These are phyloP conservation scores for Prunus salicina DNA, from an alignment of 306 rosid genomes.

Conservation along the genomic window DNA sequence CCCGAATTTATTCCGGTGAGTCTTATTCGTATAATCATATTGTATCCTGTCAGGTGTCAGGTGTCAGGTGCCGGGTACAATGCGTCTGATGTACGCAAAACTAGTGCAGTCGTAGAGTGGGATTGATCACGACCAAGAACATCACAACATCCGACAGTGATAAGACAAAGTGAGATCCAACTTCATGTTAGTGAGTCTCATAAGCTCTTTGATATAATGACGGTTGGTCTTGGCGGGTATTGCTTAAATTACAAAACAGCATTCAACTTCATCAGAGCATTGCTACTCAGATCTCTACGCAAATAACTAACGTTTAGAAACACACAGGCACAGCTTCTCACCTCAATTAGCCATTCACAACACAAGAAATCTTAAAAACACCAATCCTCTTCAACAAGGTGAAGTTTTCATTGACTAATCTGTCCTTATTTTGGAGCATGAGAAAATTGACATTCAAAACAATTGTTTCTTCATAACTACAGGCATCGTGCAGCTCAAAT, in stretches of 20 bases:
- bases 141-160: neutral
- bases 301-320: neutral
- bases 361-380: neutral
- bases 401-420: constrained; percentile 5
- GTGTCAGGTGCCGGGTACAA: neutral
- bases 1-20: too few relatives aligned
- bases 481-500: neutral
- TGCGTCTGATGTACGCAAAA: neutral
- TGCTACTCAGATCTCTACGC: neutral
- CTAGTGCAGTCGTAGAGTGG: neutral
- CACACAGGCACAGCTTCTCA: neutral
- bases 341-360: neutral
- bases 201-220: too few relatives aligned
- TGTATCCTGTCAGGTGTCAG: too few relatives aligned
- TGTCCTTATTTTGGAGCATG: constrained; percentile 3
- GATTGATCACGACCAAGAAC: neutral
- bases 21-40: too few relatives aligned
- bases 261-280: neutral
- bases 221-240: neutral
- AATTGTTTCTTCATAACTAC: constrained; percentile 8
- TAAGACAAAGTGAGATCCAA: too few relatives aligned
- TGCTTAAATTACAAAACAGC: neutral
- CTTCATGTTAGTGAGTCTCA: too few relatives aligned
- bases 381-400: neutral
- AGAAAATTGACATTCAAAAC: constrained; percentile 5